Conservation (phyloP, 2,329 filamentous ascomycete species). For the Cadophora luteo-olivacea region DNA sequence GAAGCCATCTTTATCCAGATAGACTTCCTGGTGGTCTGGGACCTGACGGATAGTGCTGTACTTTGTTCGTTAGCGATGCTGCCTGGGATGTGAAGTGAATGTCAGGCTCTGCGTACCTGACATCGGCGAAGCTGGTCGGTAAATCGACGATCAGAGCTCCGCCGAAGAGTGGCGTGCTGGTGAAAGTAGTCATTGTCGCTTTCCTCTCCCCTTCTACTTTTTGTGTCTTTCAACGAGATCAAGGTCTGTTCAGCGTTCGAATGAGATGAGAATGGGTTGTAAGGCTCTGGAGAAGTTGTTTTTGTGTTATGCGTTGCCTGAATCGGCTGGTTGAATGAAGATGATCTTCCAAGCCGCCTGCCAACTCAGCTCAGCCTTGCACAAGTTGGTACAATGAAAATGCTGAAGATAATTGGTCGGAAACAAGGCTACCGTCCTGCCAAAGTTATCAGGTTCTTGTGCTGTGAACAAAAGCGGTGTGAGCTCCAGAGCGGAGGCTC, state of each 20-base stretch:
- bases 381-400: background rate
- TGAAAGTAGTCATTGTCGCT: conserved; percentile 59
- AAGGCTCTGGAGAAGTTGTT: background rate
- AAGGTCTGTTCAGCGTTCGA: background rate
- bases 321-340: background rate
- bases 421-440: background rate
- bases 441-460: background rate
- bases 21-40: conserved; percentile 91
- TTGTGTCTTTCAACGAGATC: background rate
- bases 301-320: background rate
- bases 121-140: conserved; percentile 72
- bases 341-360: conserved; percentile 11
- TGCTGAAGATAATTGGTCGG: conserved; percentile 1
- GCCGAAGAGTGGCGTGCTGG: conserved; percentile 69
- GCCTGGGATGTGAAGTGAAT: conserved; percentile 14
- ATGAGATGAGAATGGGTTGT: background rate
- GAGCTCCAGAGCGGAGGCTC: conserved; percentile 3
- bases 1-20: conserved; percentile 82
- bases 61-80: conserved; percentile 31
- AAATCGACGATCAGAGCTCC: conserved; percentile 74
- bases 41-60: conserved; percentile 75
- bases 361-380: conserved; percentile 15
- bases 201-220: background rate
- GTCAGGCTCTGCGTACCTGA: conserved; percentile 61
- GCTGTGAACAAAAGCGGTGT: background rate